A percentile compares a stretch with the other conserved stretches of the same genome.
These are phyloP conservation scores for Cladosporium halotolerans DNA, from an alignment of 2,329 filamentous ascomycete genomes.

Conservation along the genomic window DNA sequence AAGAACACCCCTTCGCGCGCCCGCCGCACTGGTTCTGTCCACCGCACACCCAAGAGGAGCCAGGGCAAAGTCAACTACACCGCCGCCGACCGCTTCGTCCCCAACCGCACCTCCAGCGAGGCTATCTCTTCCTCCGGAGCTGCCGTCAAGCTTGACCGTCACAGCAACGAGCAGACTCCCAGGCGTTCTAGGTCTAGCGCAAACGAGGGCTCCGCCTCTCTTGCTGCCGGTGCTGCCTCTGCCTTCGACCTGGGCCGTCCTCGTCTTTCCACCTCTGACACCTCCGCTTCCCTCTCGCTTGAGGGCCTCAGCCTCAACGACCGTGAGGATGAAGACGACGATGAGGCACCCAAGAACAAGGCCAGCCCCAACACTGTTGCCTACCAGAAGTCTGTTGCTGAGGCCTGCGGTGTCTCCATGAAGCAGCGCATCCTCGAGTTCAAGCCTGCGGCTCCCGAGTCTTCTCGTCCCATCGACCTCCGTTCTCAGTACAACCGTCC, in stretches of 20 bases:
- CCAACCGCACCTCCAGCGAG: slow-evolving; percentile 84
- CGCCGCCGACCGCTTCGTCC: slow-evolving; percentile 84
- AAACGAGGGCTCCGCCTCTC: slow-evolving; percentile 65
- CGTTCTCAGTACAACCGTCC: slow-evolving; percentile 97
- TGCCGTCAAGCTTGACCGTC: slow-evolving; percentile 70
- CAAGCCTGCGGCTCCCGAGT: slow-evolving; percentile 97
- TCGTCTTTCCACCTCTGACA: slow-evolving; percentile 58
- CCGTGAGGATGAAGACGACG: slow-evolving; percentile 60
- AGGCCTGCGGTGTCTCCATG: slow-evolving; percentile 84
- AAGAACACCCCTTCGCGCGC: slow-evolving; percentile 41
- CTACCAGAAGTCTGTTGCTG: slow-evolving; percentile 85
- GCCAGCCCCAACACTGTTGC: slow-evolving; percentile 81
- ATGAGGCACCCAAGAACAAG: slow-evolving; percentile 55
- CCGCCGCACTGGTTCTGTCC: slow-evolving; percentile 33
- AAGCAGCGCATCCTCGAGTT: slow-evolving; percentile 96
- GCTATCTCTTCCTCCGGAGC: slow-evolving; percentile 64
- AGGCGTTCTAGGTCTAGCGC: slow-evolving; percentile 59
- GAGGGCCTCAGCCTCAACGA: slow-evolving; percentile 71
- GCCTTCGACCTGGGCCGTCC: slow-evolving; percentile 58
- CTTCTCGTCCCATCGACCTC: slow-evolving; percentile 95
- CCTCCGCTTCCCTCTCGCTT: slow-evolving; percentile 58
- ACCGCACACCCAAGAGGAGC: slow-evolving; percentile 36
- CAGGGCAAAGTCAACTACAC: slow-evolving; percentile 62
- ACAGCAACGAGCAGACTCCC: slow-evolving; percentile 55
- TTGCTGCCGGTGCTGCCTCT: slow-evolving; percentile 63